Base-by-base conservation (phyloP, 2,329 filamentous ascomycete species). In the Claviceps paspali region DNA sequence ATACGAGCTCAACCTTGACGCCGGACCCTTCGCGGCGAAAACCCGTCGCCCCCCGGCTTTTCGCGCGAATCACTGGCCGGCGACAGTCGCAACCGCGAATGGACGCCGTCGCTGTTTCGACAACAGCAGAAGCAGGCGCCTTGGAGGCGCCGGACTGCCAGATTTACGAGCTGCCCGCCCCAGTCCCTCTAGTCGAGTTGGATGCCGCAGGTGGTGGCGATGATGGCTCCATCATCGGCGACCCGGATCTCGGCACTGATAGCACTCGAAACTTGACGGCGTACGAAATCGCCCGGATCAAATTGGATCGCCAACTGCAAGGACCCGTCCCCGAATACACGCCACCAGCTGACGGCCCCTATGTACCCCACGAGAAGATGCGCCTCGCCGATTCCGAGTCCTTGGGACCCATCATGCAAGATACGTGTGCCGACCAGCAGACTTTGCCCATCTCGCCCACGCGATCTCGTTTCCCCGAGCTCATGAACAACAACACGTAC, bases 111-210 rank as follows among this genome's bases (percentile, higher is more conserved):
- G 6, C 48, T 51, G 18, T n/a, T 8, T 12, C n/a, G n/a, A 15
- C 19, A 12, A 49, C 51, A 24, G 44, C 50, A 10, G 32, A 47
- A 34, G 44, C 51, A 39, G 45, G 54, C 30, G 50, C 56, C 30
- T 43, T 45, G 15, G 47, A 62, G 49, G 51, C 60, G 32, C 47
- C 57, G 2, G 59, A 62, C 35, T 64, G 68, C 28, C 63, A 69
- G 42, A 61, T 70, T 3, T 70, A 68, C 40, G 69, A 73, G 45
- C 49, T 73, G 47, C 59, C 68, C 2, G 67, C 59, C 5, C 62
- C 62, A 0, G 43, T 55, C 1, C 53, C 56, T 2, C 68, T 67
- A 0, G 63, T 59, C 5, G 70, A 74, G 47, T 54, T 74, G 29
- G 65, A 71, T 31, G 63, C 59, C 30, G 63, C 59, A 15, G 53